phyloP scores from a whole-genome alignment of 345 rosid genomes.

The Eucalyptus erythrocorys region DNA sequence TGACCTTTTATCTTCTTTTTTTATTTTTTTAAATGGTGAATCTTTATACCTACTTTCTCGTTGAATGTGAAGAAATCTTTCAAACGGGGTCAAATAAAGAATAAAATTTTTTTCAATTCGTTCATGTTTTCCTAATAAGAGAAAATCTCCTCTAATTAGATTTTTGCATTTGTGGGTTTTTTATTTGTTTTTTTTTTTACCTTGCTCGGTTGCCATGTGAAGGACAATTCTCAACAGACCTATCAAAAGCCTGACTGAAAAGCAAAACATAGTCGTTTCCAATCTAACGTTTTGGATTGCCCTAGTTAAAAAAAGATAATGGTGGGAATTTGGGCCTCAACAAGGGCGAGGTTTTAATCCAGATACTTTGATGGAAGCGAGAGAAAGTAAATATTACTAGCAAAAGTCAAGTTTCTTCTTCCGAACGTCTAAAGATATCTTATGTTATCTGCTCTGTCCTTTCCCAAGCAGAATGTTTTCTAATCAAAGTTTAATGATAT shows the following conservation, averaged over 20 bases:
- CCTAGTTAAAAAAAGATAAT: neutral
- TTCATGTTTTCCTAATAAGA: neutral
- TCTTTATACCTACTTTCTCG: neutral
- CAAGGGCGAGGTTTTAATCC: too few relatives aligned
- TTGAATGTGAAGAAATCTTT: neutral
- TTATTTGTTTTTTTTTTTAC: too few relatives aligned
- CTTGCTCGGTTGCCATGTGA: neutral
- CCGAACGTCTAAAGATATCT: neutral
- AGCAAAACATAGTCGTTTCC: neutral
- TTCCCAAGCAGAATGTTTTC: neutral
- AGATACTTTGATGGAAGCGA: neutral
- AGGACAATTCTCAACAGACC: neutral
- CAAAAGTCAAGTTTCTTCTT: neutral
- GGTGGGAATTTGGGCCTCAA: accelerated
- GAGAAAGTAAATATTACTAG: neutral
- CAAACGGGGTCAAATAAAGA: neutral
- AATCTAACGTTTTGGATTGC: neutral
- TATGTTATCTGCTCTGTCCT: neutral
- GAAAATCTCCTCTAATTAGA: neutral
- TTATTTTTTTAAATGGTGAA: neutral
- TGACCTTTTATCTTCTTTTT: neutral
- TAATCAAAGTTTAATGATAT: neutral
- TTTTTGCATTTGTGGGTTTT: neutral
- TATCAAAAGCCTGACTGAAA: neutral
- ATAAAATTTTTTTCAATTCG: too few relatives aligned